Base-by-base conservation (phyloP, 495 filamentous ascomycete genomes). In the Chaetomium fimeti region DNA sequence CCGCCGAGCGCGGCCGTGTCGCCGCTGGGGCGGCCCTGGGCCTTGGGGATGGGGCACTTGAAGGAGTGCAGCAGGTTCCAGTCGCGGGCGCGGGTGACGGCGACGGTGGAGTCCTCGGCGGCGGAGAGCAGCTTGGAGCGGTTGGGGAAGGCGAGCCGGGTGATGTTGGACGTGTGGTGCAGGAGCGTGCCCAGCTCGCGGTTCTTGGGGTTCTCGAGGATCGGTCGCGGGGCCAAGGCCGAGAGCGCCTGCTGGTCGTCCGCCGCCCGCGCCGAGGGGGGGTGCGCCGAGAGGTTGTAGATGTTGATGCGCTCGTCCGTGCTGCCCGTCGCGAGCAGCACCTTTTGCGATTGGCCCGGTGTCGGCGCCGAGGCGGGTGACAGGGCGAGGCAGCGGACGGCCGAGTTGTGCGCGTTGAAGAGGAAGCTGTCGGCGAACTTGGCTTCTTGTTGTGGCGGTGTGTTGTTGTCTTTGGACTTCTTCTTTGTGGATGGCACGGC, bases 221-320 rank as follows among this genome's bases (percentile, higher is more conserved):
- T 86, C 25, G 88, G 85, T 48, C 86, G 88, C 29, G 87, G 85
- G 25, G 83, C 79, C 42, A 93, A 75, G 16, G 85, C 85, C 36
- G 87, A 85, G 54, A 89, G 32, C 68, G 75, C 29, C 68, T 84
- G 68, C 27, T 78, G 63, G 57, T 75, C 79, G 69, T 68, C 68
- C 74, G 70, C 82, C 67, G 61, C 75, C 65, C 62, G 74, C 15
- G 64, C 16, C 9, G 72, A 74, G 0, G 91, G 88, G 13, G 88
- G 84, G 42, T 84, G 81, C 32, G 90, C 89, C 15, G 92, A 94
- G 54, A 99, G 79, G 55, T 89, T 89, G 81, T 97, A 98, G 63
- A 99, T 83, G 73, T 98, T 96, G 78, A 99, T 90, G 45, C 89
- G 88, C 75, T 96, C 91, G 78, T 99, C 94, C 24, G 90, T 91